Evolutionary conservation across 495 filamentous ascomycete species (phyloP).

Genomic region (Acidomyces sp.): DNA sequence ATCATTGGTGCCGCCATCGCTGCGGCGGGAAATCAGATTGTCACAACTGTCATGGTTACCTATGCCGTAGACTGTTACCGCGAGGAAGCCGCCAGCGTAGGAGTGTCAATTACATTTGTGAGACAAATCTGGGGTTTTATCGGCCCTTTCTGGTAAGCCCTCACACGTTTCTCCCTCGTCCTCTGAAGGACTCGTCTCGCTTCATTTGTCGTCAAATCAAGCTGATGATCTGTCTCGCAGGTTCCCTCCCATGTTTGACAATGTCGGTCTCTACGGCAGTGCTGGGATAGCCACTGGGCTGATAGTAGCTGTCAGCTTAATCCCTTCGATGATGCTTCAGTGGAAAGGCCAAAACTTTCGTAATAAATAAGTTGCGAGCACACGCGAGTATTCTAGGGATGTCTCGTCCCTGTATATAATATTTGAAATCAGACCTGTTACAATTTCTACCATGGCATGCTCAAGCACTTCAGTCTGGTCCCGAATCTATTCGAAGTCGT

Average conservation of each 20-base stretch:
- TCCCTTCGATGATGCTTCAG: neutral
- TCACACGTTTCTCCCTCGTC: neutral
- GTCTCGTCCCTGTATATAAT: no score
- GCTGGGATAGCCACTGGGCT: neutral
- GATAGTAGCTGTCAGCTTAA: neutral
- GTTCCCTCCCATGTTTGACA: neutral
- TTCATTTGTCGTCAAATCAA: no score
- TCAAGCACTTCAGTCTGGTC: no score
- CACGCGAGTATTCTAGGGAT: no score
- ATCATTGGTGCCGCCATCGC: constrained; percentile 39
- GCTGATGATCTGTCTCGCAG: neutral
- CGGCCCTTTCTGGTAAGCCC: constrained; percentile 19
- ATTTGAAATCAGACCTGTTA: no score
- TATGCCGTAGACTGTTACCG: constrained; percentile 41
- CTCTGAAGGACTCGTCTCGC: no score
- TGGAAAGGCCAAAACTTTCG: neutral
- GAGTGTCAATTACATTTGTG: constrained; percentile 44
- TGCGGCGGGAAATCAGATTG: constrained; percentile 40
- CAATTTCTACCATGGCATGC: no score
- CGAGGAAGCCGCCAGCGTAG: constrained; percentile 37
- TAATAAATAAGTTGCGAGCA: no score
- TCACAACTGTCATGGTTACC: constrained; percentile 42
- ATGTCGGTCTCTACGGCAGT: neutral
- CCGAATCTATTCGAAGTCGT: no score
- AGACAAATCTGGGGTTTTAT: constrained; percentile 44